Base-by-base conservation (phyloP, 2,329 filamentous ascomycete species). In the Ophiostoma australiae region DNA sequence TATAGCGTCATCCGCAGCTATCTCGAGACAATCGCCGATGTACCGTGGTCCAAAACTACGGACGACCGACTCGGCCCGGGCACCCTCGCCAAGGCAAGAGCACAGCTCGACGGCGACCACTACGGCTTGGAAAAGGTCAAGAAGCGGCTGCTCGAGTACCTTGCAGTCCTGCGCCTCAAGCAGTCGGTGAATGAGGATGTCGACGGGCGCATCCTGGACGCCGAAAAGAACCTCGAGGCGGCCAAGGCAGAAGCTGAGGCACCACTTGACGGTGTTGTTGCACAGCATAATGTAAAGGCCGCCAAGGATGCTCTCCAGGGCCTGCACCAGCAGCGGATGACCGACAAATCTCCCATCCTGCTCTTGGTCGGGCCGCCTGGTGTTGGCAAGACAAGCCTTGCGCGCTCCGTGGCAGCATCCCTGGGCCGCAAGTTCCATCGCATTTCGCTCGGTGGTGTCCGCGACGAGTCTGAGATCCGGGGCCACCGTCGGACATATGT, bases 41-140 rank as follows among this genome's bases (percentile, higher is more conserved):
- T 99, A 68, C 95, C 95, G 0, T 99, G 95, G 95, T 88, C 90
- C 1, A 89, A 89, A 74, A 84, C 87, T 69, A 98, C 94, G 0
- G 90, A 95, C 73, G 94, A 98, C 77, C 89, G 93, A 41, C 86
- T 99, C 3, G 93, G 94, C 8, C 86, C 88, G 0, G 90, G 93
- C 11, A 97, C 94, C 0, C 80, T 98, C 71, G 84, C 86, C 72
- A 87, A 86, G 75, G 95, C 95, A 7, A 89, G 93, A 70, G 92
- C 93, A 80, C 95, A 98, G 79, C 86, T 99, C 6, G 93, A 99
- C 76, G 90, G 96, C 74, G 95, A 99, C 77, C 95, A 99, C 79
- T 98, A 98, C 76, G 95, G 95, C 0, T 83, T 99, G 17, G 93
- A 98, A 73, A 96, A 94, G 80, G 94, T 99, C 77, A 99, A 99